Percentiles rank a stretch among this genome's conserved stretches.
phyloP scores from a whole-genome alignment of 257 asterid species.

The Solanum lycopersicoides region DNA sequence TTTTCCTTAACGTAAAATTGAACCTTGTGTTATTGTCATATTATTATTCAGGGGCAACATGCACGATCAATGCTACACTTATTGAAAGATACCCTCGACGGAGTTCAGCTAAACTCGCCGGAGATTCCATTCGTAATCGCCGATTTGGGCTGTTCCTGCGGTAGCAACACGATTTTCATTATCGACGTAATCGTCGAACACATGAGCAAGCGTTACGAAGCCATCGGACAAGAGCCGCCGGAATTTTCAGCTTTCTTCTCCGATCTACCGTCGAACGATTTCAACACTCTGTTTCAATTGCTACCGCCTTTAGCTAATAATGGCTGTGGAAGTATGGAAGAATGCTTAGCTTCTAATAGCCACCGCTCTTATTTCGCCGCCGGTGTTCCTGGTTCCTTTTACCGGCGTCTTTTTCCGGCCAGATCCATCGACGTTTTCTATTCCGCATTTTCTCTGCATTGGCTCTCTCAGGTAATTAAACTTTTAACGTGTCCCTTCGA shows the following conservation, averaged over 20 bases:
- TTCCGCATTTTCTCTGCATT: constrained; percentile 89
- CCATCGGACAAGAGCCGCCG: constrained; percentile 34
- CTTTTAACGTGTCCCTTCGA: background rate
- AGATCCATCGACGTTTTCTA: constrained; percentile 68
- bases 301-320: constrained; percentile 50
- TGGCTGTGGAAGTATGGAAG: constrained; percentile 78
- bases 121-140: constrained; percentile 60
- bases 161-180: constrained; percentile 74
- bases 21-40: background rate
- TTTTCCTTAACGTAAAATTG: background rate
- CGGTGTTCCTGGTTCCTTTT: constrained; percentile 90
- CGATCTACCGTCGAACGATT: constrained; percentile 87
- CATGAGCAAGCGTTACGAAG: constrained; percentile 55
- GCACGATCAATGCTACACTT: constrained; percentile 83
- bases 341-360: constrained; percentile 62
- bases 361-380: constrained; percentile 86
- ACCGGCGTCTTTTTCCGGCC: constrained; percentile 79
- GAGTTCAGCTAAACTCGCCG: constrained; percentile 34
- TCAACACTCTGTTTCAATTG: constrained; percentile 79
- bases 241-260: constrained; percentile 84
- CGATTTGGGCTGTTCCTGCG: constrained; percentile 88
- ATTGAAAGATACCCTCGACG: constrained; percentile 54
- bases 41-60: constrained; percentile 56
- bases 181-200: constrained; percentile 70
- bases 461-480: constrained; percentile 86